A percentile compares a stretch with the other conserved stretches of the same genome.
phyloP scores from a whole-genome alignment of 2,329 filamentous ascomycete species.

The Pleoardoris graminearum region DNA sequence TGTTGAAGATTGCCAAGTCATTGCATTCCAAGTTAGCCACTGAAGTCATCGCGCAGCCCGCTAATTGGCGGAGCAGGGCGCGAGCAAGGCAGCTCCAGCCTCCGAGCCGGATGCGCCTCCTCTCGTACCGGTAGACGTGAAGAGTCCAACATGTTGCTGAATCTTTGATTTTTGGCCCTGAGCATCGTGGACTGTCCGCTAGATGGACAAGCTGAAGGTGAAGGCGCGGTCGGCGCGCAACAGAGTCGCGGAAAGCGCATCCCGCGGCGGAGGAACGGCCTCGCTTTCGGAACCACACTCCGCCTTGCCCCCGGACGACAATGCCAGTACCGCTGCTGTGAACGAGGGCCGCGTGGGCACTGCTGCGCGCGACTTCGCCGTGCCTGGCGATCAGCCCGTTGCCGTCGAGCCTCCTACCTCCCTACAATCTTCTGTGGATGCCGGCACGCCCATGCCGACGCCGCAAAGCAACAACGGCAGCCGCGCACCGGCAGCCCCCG shows the following conservation, averaged over 20 bases:
- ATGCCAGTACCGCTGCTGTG: constrained; percentile 35
- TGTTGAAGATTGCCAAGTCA: no score
- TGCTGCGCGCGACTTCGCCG: constrained; percentile 40
- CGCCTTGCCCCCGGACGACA: constrained; percentile 35
- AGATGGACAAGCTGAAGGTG: constrained; percentile 41
- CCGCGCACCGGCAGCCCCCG: constrained; percentile 17
- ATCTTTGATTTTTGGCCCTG: not conserved
- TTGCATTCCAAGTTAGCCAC: not conserved
- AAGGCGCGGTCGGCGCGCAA: constrained; percentile 43
- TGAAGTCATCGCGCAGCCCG: constrained; percentile 12
- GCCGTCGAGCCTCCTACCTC: constrained; percentile 38
- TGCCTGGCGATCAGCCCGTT: constrained; percentile 20
- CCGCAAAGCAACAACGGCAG: constrained; percentile 23
- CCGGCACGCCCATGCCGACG: constrained; percentile 34
- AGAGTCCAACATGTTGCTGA: not conserved
- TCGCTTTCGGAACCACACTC: constrained; percentile 36
- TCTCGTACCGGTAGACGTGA: not conserved
- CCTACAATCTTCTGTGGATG: constrained; percentile 42
- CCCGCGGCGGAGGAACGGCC: constrained; percentile 30
- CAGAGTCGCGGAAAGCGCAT: constrained; percentile 32
- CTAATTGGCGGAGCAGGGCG: constrained; percentile 1
- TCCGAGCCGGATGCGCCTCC: not conserved
- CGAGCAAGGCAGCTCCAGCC: not conserved
- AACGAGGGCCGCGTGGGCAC: constrained; percentile 40
- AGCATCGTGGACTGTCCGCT: not conserved